Evolutionary conservation across 345 rosid genomes (phyloP).

Genomic region (Moricandia moricandioides): DNA sequence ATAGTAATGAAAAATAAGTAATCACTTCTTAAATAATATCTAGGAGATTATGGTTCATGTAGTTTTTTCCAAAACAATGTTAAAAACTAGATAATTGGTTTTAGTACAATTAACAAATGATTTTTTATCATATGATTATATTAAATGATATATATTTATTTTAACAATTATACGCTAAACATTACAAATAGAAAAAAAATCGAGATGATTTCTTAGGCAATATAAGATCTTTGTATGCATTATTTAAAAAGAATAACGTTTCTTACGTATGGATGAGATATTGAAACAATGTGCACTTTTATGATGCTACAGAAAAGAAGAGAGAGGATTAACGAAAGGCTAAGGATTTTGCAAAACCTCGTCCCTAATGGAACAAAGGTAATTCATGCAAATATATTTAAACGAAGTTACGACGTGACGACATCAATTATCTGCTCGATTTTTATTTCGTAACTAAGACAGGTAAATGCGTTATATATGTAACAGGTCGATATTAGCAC

Average conservation of each 20-base stretch:
- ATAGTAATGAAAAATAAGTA: too few relatives aligned
- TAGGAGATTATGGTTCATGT: too few relatives aligned
- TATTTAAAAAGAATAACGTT: neutral
- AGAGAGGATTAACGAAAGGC: constrained; percentile 81
- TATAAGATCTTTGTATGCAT: neutral
- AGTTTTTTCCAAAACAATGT: too few relatives aligned
- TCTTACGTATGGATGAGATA: neutral
- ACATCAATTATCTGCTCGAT: neutral
- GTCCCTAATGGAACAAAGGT: constrained; percentile 96
- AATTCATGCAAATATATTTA: constrained; percentile 7
- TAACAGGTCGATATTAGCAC: constrained; percentile 86
- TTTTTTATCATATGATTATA: too few relatives aligned
- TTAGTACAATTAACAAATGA: too few relatives aligned
- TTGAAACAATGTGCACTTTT: neutral
- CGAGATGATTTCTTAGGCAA: neutral
- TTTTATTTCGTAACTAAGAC: neutral
- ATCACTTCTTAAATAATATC: too few relatives aligned
- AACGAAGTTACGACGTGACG: neutral
- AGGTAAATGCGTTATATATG: constrained; percentile 7
- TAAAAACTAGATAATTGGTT: too few relatives aligned
- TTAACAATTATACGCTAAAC: too few relatives aligned
- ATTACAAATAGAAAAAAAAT: too few relatives aligned
- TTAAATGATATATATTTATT: too few relatives aligned
- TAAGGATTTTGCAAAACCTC: constrained; percentile 67
- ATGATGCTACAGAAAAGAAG: constrained; percentile 66